These are phyloP conservation scores for Claviceps monticola DNA, from an alignment of 2,329 filamentous ascomycete species.

Conservation along the genomic window DNA sequence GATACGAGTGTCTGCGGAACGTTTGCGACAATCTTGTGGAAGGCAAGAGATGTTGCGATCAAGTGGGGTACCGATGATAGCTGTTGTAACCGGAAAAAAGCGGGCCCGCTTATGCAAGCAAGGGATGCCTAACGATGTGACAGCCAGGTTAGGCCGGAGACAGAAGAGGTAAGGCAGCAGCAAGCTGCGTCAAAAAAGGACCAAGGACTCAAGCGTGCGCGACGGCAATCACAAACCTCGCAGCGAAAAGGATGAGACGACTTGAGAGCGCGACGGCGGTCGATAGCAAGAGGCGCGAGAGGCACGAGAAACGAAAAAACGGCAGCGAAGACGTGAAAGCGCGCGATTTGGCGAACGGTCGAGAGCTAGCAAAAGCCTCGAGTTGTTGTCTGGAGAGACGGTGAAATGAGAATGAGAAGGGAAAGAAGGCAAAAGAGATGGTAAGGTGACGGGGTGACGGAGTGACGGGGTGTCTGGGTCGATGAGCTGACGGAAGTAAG, in stretches of 20 bases:
- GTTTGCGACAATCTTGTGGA: slow-evolving; percentile 5
- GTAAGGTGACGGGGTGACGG: slow-evolving; percentile 5
- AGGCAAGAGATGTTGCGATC: neutral
- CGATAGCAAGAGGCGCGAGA: slow-evolving; percentile 1
- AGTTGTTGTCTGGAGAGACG: slow-evolving; percentile 13
- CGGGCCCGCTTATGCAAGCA: slow-evolving; percentile 12
- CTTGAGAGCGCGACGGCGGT: neutral
- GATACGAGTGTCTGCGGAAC: slow-evolving; percentile 5
- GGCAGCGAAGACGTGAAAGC: slow-evolving; percentile 5
- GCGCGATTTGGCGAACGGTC: slow-evolving; percentile 13
- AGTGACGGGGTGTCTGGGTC: neutral
- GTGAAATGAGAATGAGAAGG: slow-evolving; percentile 14
- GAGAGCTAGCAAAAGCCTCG: slow-evolving; percentile 38
- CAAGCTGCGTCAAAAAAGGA: slow-evolving; percentile 3
- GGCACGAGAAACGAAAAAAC: slow-evolving; percentile 5
- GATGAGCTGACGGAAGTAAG: slow-evolving; percentile 2
- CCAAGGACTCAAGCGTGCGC: neutral
- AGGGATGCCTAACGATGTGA: slow-evolving; percentile 7
- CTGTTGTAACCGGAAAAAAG: slow-evolving; percentile 20
- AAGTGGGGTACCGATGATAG: slow-evolving; percentile 4
- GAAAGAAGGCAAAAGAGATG: slow-evolving; percentile 13
- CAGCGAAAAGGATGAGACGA: neutral
- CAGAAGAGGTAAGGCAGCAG: neutral
- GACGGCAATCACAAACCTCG: neutral
- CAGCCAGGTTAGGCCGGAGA: slow-evolving; percentile 12